Percentiles rank a stretch among this genome's conserved stretches.
These are phyloP conservation scores for Anisodus tanguticus DNA, from an alignment of 257 asterid species.

Conservation along the genomic window DNA sequence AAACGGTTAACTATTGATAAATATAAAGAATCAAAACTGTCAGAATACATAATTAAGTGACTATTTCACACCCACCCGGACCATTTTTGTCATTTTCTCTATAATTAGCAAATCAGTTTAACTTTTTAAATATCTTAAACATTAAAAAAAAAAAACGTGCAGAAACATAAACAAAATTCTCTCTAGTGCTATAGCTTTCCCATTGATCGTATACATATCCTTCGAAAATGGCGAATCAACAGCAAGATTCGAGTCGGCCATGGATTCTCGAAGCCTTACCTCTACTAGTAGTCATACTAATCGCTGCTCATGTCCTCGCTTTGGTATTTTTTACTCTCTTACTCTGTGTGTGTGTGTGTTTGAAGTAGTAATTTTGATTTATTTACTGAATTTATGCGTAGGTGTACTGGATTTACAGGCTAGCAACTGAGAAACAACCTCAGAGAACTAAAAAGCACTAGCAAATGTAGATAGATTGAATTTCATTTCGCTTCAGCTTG, in stretches of 20 bases:
- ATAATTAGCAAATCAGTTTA: too few relatives aligned
- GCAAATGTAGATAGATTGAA: slow-evolving; percentile 1
- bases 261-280: slow-evolving; percentile 61
- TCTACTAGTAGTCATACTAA: slow-evolving; percentile 53
- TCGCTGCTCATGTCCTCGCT: slow-evolving; percentile 58
- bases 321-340: slow-evolving; percentile 39
- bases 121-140: too few relatives aligned
- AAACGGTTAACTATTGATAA: too few relatives aligned
- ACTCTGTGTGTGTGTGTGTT: neutral
- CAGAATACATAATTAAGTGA: too few relatives aligned
- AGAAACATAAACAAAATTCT: neutral
- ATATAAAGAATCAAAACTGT: too few relatives aligned
- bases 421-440: slow-evolving; percentile 82
- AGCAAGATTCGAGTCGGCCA: slow-evolving; percentile 48
- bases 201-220: neutral
- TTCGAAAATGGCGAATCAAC: slow-evolving; percentile 48
- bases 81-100: too few relatives aligned
- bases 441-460: slow-evolving; percentile 62
- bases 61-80: too few relatives aligned
- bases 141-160: too few relatives aligned
- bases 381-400: slow-evolving; percentile 15
- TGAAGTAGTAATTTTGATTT: neutral
- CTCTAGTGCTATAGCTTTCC: neutral
- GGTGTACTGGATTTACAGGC: slow-evolving; percentile 80
- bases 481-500: neutral